Percentiles rank a stretch among this genome's conserved stretches.
Evolutionary conservation across 192 early-diverging fungal genomes (phyloP).

Genomic region (Backusella tarrabulga): DNA sequence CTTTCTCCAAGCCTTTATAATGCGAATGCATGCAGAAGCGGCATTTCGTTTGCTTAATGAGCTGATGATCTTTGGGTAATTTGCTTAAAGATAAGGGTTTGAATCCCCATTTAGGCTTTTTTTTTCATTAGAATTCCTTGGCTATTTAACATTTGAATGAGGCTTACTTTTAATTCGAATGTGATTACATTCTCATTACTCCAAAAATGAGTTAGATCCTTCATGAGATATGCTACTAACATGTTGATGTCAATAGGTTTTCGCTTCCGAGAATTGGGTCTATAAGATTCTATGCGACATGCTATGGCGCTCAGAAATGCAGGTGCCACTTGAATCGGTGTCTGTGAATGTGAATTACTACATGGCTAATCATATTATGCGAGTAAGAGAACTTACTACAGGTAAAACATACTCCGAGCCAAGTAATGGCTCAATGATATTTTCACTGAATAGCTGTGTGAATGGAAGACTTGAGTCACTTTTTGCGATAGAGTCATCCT

Average conservation of each 20-base stretch:
- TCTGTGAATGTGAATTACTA: not conserved
- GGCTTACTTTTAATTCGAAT: conserved; percentile 27
- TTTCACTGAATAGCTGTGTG: not conserved
- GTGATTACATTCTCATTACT: not conserved
- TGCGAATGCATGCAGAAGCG: conserved; percentile 72
- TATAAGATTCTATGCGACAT: not conserved
- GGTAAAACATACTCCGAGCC: not conserved
- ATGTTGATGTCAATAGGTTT: not conserved
- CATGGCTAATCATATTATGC: not conserved
- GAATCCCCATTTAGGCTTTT: conserved; percentile 70
- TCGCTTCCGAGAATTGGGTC: not conserved
- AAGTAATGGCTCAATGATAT: conserved; percentile 9
- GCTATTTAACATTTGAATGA: not conserved
- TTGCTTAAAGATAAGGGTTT: conserved; percentile 36
- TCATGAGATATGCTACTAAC: not conserved
- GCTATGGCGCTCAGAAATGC: conserved; percentile 9
- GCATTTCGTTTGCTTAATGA: conserved; percentile 52
- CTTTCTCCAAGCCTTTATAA: conserved; percentile 26
- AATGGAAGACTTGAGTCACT: not conserved
- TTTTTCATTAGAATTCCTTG: not conserved
- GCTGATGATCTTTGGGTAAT: not conserved
- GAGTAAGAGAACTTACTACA: not conserved
- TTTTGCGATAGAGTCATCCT: not conserved
- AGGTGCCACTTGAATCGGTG: not conserved
- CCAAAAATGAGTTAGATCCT: conserved; percentile 10